Evolutionary conservation across 148 eudicot genomes (phyloP).

Genomic region (Spergularia marina): DNA sequence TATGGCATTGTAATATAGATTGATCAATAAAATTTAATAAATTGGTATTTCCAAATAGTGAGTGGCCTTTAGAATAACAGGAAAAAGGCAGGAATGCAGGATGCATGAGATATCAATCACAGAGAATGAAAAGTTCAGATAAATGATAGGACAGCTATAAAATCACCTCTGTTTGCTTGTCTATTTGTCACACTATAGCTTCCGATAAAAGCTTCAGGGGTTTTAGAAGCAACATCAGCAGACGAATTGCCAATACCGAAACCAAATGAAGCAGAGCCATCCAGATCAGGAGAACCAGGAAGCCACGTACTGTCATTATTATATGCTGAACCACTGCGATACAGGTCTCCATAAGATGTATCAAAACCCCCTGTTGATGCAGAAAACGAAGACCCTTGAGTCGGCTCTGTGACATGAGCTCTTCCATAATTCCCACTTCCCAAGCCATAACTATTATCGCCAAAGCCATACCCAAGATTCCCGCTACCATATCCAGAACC

Average conservation of each 20-base stretch:
- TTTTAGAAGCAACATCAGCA: conserved; percentile 43
- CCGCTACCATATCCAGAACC: conserved; percentile 49
- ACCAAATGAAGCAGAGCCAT: conserved; percentile 60
- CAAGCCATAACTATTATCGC: conserved; percentile 46
- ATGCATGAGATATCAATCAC: neutral
- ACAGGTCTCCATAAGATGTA: conserved; percentile 57
- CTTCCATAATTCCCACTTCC: conserved; percentile 54
- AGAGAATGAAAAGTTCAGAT: neutral
- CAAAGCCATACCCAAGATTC: conserved; percentile 49
- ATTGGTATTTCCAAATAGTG: neutral
- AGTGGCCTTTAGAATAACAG: neutral
- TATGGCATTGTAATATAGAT: neutral
- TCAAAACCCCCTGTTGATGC: conserved; percentile 49
- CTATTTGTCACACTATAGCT: conserved; percentile 56
- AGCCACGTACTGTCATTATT: conserved; percentile 66
- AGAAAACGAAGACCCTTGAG: conserved; percentile 42
- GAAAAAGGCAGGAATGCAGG: neutral
- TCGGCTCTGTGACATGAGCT: conserved; percentile 31
- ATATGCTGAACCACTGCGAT: conserved; percentile 45
- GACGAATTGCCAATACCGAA: conserved; percentile 52
- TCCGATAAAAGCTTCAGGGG: conserved; percentile 63
- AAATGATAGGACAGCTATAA: neutral
- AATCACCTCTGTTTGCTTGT: conserved; percentile 72
- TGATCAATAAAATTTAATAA: neutral
- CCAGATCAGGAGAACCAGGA: conserved; percentile 54